Base-by-base conservation (phyloP, 129 eudicot genomes). In the Ambrosia artemisiifolia region DNA sequence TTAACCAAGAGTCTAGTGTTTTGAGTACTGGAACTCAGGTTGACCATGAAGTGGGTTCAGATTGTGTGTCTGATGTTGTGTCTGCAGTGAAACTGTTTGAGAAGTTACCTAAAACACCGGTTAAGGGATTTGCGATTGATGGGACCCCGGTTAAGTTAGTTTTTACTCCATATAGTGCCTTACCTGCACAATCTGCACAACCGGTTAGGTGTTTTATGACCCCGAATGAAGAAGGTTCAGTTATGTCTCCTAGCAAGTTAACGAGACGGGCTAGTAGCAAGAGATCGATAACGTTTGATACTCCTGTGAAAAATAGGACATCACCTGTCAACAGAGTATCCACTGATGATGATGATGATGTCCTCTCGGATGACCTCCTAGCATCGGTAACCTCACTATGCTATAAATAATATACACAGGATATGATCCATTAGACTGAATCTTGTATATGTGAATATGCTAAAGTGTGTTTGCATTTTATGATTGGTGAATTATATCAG, bases 141-240 rank as follows among this genome's bases (percentile, higher is more conserved):
- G 79, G 69, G 65, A 91, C 91, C 63, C 88, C 87, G 36, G 83
- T 66, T 0, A 78, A 78, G 67, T 60, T 50, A 10, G 59, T 67
- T 19, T 84, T 74, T 7, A 88, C 91, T 70, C 98, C 96, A n/a
- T 77, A 72, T 80, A 82, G 80, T 78, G 81, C 85, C 44, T 89
- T 96, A 63, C 98, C 96, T 34, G 72, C 79, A 32, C 80, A 74
- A 56, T 70, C 70, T 18, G 61, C 88, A 20, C 80, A 43, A 11
- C 75, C 81, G 4, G 84, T 83, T 60, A 83, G 90, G 67, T 19
- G 86, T 46, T 65, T 75, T 43, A 88, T 84, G 88, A 87, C 85
- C 63, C 87, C 96, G 2, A 84, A 87, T 74, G 86, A 80, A 43
- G 79, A 83, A 2, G 44, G 44, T 50, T 68, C 83, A n/a, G 65